Conservation (phyloP, 129 eudicot genomes). For the Centella asiatica region DNA sequence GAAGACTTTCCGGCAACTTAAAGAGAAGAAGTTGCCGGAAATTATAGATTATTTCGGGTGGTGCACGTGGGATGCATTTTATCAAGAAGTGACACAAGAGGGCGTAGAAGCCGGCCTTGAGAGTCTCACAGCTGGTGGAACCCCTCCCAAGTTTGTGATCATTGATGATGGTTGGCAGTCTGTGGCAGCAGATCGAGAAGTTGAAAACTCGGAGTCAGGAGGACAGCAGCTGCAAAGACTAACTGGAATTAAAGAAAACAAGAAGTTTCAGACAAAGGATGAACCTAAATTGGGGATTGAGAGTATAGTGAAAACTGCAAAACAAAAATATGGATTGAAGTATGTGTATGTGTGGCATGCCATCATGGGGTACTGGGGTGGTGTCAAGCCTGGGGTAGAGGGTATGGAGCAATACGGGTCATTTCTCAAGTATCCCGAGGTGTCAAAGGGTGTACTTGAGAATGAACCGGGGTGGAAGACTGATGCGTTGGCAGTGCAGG, state of each 20-base stretch:
- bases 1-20: conserved; percentile 46
- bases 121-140: conserved; percentile 48
- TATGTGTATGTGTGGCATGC: conserved; percentile 88
- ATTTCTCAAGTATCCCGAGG: conserved; percentile 44
- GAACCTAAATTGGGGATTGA: conserved; percentile 57
- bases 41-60: conserved; percentile 71
- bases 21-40: conserved; percentile 59
- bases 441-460: conserved; percentile 50
- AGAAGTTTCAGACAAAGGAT: conserved; percentile 56
- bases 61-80: conserved; percentile 93
- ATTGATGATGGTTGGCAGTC: conserved; percentile 94
- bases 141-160: conserved; percentile 69
- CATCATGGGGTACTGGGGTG: conserved; percentile 81
- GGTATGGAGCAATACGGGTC: conserved; percentile 69
- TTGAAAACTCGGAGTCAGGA: conserved; percentile 4
- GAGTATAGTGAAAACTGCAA: conserved; percentile 54
- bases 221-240: conserved; percentile 43
- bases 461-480: conserved; percentile 80
- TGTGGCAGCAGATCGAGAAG: conserved; percentile 34
- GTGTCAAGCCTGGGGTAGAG: conserved; percentile 62
- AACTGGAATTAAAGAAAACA: conserved; percentile 75
- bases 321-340: conserved; percentile 50
- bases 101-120: conserved; percentile 74
- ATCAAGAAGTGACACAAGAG: conserved; percentile 71
- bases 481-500: conserved; percentile 51